Base-by-base conservation (phyloP, 2,329 filamentous ascomycete species). In the Stagonosporopsis vannaccii region DNA sequence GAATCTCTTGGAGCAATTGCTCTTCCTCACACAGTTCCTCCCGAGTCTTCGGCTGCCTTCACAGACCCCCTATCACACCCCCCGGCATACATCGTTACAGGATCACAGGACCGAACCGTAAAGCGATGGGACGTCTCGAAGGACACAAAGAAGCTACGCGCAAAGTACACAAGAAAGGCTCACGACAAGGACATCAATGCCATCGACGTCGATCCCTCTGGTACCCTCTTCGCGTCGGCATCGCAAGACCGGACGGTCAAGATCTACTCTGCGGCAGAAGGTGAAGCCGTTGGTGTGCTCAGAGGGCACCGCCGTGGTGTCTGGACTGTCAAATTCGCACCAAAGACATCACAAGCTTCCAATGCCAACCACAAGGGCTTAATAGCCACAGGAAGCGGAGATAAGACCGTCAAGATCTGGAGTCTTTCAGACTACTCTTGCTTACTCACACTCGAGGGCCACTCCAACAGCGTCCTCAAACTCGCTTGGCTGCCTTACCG, bases 181-280 rank as follows among this genome's bases (percentile, higher is more conserved):
- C 95, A 99, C 77, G 95, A 99, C 72, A 99, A 99, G 74, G 95
- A 99, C 65, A 99, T 99, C 77, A 99, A 99, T 68, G 92, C 95
- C 2, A 85, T 99, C 46, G 92, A 96, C 62, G 83, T 95, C 11
- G 91, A 92, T 61, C 84, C 87, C 20, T 82, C 85, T 1, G 86
- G 86, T 4, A 85, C 87, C n/a, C 78, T 97, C 1, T 98, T 99
- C 71, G 96, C 94, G 3, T 97, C 95, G 1, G 94, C 95, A 26
- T 98, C 94, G 5, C 95, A 99, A 77, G 95, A 99, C 75, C 91
- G 92, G 64, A 96, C 92, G 0, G 92, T 98, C 64, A 99, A 98
- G 79, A 95, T 99, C 56, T 99, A 94, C 90, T 95, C 93, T 7
- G 84, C 89, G 6, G 89, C 93, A 63, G 91, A 95, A 72, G 93